Conservation (phyloP, 225 moss, liverwort and hornwort genomes). For the Rhytidiadelphus loreus region DNA sequence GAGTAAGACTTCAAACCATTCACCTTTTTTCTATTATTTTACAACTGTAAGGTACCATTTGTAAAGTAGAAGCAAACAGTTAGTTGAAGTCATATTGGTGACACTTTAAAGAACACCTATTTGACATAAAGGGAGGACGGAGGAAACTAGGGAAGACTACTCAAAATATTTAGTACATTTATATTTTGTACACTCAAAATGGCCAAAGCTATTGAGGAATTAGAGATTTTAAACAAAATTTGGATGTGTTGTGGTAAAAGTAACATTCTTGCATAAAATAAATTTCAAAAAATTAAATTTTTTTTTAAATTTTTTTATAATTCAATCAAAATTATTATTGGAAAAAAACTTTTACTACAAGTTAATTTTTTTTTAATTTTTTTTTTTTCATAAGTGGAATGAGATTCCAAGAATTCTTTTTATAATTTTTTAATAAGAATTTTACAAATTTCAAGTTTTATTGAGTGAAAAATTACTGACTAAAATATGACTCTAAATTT, state of each 20-base stretch:
- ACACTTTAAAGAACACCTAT: background rate
- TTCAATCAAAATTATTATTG: background rate
- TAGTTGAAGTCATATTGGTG: background rate
- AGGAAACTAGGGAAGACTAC: too few relatives aligned
- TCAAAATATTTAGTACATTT: too few relatives aligned
- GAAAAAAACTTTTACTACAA: background rate
- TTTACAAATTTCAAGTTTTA: background rate
- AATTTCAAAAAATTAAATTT: background rate
- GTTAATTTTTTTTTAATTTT: too few relatives aligned
- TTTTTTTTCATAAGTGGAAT: too few relatives aligned
- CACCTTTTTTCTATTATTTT: background rate
- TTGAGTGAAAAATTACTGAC: background rate
- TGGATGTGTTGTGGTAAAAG: background rate
- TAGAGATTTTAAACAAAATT: background rate
- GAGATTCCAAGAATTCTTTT: too few relatives aligned
- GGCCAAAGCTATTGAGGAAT: background rate
- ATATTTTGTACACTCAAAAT: too few relatives aligned
- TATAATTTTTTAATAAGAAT: too few relatives aligned
- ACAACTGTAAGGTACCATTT: background rate
- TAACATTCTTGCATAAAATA: background rate
- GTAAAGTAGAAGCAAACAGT: too few relatives aligned
- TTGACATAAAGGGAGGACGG: fast-evolving
- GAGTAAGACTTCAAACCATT: background rate
- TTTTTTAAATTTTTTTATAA: background rate
- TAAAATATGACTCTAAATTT: background rate